These are phyloP conservation scores for Emmonsiellopsis sp. DNA, from an alignment of 2,329 filamentous ascomycete species.

Conservation along the genomic window DNA sequence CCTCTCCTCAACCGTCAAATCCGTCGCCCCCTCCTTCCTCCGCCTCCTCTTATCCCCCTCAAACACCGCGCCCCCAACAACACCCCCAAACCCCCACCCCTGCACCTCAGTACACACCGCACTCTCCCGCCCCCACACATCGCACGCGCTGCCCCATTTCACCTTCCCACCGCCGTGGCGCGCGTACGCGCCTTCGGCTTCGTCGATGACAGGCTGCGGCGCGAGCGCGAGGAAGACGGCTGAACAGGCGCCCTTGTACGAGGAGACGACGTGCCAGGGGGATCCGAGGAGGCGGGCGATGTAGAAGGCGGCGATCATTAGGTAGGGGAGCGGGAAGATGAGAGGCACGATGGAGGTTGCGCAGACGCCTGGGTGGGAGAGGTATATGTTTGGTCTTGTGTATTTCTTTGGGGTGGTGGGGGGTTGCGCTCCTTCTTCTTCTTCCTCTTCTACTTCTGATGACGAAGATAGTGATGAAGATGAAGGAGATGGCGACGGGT, in stretches of 20 bases:
- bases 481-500: conserved; percentile 15
- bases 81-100: conserved; percentile 65
- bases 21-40: conserved; percentile 48
- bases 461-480: conserved; percentile 13
- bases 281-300: conserved; percentile 70
- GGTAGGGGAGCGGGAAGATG: conserved; percentile 56
- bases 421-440: conserved; percentile 5
- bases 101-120: conserved; percentile 74
- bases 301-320: conserved; percentile 60
- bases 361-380: conserved; percentile 80
- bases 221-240: conserved; percentile 71
- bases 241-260: conserved; percentile 67
- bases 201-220: conserved; percentile 38
- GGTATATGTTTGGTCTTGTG: conserved; percentile 56
- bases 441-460: conserved; percentile 1
- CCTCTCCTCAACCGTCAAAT: conserved; percentile 43
- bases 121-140: conserved; percentile 47
- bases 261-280: conserved; percentile 73
- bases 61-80: conserved; percentile 41
- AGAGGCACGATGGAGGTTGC: conserved; percentile 73
- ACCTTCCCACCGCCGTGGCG: conserved; percentile 51
- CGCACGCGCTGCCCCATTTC: conserved; percentile 79
- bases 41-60: conserved; percentile 44
- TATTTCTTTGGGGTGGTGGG: conserved; percentile 6
- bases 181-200: conserved; percentile 34